A percentile compares a stretch with the other conserved stretches of the same genome.
phyloP scores from a whole-genome alignment of 1,139 yeast species.

The Yamadazyma triangularis region DNA sequence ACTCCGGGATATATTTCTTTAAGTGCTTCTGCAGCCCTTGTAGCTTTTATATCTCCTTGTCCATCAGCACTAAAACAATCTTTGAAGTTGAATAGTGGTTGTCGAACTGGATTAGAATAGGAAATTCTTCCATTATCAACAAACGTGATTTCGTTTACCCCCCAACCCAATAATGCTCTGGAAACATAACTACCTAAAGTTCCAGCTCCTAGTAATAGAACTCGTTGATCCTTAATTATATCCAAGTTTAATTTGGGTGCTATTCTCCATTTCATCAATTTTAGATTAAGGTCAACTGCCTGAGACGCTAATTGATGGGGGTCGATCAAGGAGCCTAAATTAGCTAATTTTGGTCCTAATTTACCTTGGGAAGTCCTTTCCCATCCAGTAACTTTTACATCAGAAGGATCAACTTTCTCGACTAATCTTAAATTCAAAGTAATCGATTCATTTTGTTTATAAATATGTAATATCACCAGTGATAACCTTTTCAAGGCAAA shows the following conservation, averaged over 20 bases:
- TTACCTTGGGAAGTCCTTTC: constrained; percentile 73
- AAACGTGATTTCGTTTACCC: constrained; percentile 76
- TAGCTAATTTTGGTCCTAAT: constrained; percentile 77
- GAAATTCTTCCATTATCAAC: constrained; percentile 89
- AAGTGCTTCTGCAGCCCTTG: constrained; percentile 68
- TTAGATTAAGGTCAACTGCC: constrained; percentile 84
- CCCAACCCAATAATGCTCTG: constrained; percentile 89
- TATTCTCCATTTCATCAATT: constrained; percentile 94
- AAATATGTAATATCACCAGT: constrained; percentile 36
- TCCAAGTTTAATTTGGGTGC: constrained; percentile 79
- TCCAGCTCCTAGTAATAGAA: constrained; percentile 89
- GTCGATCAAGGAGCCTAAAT: constrained; percentile 73
- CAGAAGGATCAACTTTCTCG: not conserved
- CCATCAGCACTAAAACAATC: constrained; percentile 64
- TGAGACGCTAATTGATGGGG: constrained; percentile 83
- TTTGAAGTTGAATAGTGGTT: constrained; percentile 72
- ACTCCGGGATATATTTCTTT: constrained; percentile 76
- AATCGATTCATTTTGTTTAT: constrained; percentile 12
- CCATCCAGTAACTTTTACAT: constrained; percentile 72
- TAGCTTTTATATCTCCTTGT: constrained; percentile 67
- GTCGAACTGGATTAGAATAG: constrained; percentile 92
- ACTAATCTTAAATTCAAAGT: constrained; percentile 4
- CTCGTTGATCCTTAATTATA: constrained; percentile 51
- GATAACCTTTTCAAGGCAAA: constrained; percentile 38
- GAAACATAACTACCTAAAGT: constrained; percentile 92